phyloP scores from a whole-genome alignment of 352 stramenopile genomes.

The Phytopythium kandeliae region DNA sequence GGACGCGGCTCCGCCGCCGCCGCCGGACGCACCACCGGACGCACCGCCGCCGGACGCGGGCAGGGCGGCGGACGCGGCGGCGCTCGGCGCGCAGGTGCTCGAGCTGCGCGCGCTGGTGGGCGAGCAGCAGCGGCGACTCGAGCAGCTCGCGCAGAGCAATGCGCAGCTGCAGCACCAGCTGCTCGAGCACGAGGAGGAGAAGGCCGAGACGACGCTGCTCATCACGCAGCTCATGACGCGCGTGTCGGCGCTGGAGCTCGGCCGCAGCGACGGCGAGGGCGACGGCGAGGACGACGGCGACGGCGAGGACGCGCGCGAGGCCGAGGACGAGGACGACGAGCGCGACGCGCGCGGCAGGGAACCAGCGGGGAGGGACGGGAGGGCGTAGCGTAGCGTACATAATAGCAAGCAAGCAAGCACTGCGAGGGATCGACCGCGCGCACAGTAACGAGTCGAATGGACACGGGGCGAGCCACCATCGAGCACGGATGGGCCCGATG shows the following conservation, averaged over 20 bases:
- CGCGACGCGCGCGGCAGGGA: background rate
- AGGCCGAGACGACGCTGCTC: slow-evolving; percentile 79
- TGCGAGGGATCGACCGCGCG: no score
- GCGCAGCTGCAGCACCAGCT: slow-evolving; percentile 79
- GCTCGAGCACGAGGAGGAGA: slow-evolving; percentile 73
- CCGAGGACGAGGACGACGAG: slow-evolving; percentile 20
- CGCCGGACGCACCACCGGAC: no score
- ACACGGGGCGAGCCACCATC: no score
- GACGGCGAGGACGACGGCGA: slow-evolving; percentile 21
- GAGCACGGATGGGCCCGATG: no score
- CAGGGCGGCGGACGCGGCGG: slow-evolving; percentile 8
- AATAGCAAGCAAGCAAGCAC: no score
- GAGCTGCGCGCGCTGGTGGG: slow-evolving; percentile 48
- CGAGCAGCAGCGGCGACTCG: slow-evolving; percentile 65
- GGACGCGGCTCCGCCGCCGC: slow-evolving; percentile 6
- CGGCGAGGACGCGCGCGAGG: slow-evolving; percentile 21
- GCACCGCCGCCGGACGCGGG: background rate
- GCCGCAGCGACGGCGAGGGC: slow-evolving; percentile 28
- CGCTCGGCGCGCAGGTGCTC: slow-evolving; percentile 32
- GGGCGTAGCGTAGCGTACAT: no score
- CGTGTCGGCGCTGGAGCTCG: slow-evolving; percentile 69
- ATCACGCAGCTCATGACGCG: slow-evolving; percentile 85
- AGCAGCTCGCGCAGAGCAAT: slow-evolving; percentile 66
- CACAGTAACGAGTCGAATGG: no score
- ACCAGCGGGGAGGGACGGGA: no score